Percentiles rank a stretch among this genome's conserved stretches.
Conservation (phyloP, 2,329 filamentous ascomycete species). For the Epichloe aotearoae region DNA sequence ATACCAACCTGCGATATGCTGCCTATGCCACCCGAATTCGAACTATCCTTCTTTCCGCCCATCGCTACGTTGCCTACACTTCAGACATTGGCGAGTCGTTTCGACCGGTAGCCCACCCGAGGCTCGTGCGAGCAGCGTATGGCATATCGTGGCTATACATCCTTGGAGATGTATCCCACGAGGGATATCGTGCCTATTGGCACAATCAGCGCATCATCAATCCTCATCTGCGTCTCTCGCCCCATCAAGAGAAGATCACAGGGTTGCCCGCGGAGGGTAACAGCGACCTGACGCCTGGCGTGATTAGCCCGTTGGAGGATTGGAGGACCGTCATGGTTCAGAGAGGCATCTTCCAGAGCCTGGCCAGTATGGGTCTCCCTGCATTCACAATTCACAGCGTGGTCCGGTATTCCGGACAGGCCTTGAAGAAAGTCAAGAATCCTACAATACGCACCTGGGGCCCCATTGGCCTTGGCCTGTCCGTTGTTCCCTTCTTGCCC, state of each 20-base stretch:
- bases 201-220: slow-evolving; percentile 67
- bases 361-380: slow-evolving; percentile 88
- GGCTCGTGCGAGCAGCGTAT: slow-evolving; percentile 70
- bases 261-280: slow-evolving; percentile 26
- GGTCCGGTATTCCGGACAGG: slow-evolving; percentile 74
- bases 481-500: slow-evolving; percentile 71
- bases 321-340: slow-evolving; percentile 86
- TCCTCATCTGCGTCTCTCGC: slow-evolving; percentile 46
- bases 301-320: slow-evolving; percentile 65
- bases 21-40: slow-evolving; percentile 78
- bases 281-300: slow-evolving; percentile 22
- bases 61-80: slow-evolving; percentile 95
- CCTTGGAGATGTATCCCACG: slow-evolving; percentile 76
- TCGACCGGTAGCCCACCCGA: slow-evolving; percentile 79
- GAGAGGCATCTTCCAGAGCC: slow-evolving; percentile 74
- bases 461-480: slow-evolving; percentile 72
- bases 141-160: slow-evolving; percentile 89
- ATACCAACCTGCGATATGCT: slow-evolving; percentile 77
- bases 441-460: slow-evolving; percentile 66
- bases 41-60: slow-evolving; percentile 78
- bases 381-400: slow-evolving; percentile 91
- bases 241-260: slow-evolving; percentile 33
- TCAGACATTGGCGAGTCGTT: slow-evolving; percentile 95
- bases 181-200: slow-evolving; percentile 90
- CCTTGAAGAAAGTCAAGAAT: slow-evolving; percentile 76